phyloP scores from a whole-genome alignment of 1,284 basidiomycete genomes.

The Trametes hirsuta region DNA sequence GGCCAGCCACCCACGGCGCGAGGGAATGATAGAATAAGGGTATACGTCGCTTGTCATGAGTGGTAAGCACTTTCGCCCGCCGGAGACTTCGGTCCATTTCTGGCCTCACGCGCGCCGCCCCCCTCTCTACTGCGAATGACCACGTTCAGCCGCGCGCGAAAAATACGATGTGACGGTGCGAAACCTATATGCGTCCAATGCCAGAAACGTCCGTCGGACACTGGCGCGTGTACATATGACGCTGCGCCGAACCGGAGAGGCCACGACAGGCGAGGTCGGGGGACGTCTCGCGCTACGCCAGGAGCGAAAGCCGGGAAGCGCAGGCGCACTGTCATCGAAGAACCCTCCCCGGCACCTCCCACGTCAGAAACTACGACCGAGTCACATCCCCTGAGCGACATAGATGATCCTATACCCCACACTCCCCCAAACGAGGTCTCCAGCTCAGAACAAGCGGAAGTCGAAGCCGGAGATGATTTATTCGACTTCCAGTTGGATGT shows the following conservation, averaged over 20 bases:
- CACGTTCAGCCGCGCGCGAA: constrained; percentile 61
- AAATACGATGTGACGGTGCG: constrained; percentile 78
- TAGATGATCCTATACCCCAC: background rate
- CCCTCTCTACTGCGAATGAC: background rate
- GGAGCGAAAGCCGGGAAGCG: background rate
- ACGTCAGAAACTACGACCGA: background rate
- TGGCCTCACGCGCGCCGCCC: background rate
- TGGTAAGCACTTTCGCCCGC: constrained; percentile 9
- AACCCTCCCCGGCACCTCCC: background rate
- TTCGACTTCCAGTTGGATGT: constrained; percentile 7
- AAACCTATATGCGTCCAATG: constrained; percentile 76
- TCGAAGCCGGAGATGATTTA: background rate
- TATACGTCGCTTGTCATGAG: constrained; percentile 25
- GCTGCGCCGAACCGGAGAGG: constrained; percentile 70
- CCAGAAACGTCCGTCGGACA: constrained; percentile 45
- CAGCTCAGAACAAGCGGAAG: background rate
- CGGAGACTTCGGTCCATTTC: background rate
- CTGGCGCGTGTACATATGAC: constrained; percentile 52
- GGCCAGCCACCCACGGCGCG: constrained; percentile 22
- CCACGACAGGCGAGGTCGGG: constrained; percentile 69
- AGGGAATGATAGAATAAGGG: constrained; percentile 22
- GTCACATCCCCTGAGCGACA: background rate
- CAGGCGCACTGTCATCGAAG: background rate
- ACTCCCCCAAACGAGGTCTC: background rate
- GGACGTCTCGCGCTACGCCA: constrained; percentile 51